Conservation (phyloP, 345 rosid species). For the Corchorus olitorius region DNA sequence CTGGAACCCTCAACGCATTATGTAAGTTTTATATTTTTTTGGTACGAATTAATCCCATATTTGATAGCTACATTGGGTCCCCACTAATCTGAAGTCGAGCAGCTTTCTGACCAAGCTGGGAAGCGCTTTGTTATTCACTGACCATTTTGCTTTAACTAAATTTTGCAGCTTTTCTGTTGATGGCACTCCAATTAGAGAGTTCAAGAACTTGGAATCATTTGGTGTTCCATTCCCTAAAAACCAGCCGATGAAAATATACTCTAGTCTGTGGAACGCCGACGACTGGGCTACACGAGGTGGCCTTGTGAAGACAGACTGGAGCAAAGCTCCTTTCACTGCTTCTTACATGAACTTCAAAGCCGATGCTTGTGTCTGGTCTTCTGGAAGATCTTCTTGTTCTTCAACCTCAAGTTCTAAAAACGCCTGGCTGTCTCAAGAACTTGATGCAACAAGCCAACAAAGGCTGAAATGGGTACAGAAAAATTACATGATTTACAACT, state of each 20-base stretch:
- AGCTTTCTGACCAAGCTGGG: not conserved
- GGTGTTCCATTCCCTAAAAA: slow-evolving; percentile 60
- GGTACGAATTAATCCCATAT: slow-evolving; percentile 60
- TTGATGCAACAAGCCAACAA: not conserved
- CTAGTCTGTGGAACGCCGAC: slow-evolving; percentile 70
- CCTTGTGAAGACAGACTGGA: slow-evolving; percentile 62
- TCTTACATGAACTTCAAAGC: slow-evolving; percentile 46
- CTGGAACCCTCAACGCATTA: too few species aligned
- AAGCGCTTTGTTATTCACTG: not conserved
- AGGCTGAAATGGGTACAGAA: slow-evolving; percentile 16
- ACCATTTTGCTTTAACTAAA: not conserved
- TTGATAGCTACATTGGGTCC: slow-evolving; percentile 68
- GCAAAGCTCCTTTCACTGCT: slow-evolving; percentile 59
- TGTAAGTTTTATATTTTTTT: slow-evolving; percentile 68
- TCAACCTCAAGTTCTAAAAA: not conserved
- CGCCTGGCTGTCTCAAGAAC: slow-evolving; percentile 15
- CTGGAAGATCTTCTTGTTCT: slow-evolving; percentile 33
- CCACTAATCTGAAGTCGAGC: slow-evolving; percentile 54
- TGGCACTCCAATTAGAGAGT: slow-evolving; percentile 64
- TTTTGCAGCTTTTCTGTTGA: slow-evolving; percentile 52
- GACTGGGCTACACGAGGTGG: slow-evolving; percentile 85
- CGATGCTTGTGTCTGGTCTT: slow-evolving; percentile 36
- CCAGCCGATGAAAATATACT: slow-evolving; percentile 62
- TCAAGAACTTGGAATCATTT: slow-evolving; percentile 55
- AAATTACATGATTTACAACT: slow-evolving; percentile 19